These are phyloP conservation scores for Populus tomentosa DNA, from an alignment of 441 rosid genomes.

Conservation along the genomic window DNA sequence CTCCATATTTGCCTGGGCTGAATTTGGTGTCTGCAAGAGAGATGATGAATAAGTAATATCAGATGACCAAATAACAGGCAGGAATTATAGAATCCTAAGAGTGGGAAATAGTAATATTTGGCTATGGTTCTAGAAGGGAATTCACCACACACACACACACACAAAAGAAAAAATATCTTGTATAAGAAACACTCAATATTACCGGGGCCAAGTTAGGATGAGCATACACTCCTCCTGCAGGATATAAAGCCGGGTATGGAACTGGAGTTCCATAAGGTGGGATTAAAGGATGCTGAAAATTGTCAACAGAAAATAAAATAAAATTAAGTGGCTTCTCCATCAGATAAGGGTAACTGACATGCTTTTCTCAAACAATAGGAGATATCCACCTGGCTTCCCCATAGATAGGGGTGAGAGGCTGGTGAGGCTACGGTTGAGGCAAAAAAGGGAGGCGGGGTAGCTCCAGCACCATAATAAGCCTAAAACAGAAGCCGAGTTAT, in stretches of 20 bases:
- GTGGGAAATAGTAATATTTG: no score
- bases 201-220: conserved; percentile 85
- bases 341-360: neutral
- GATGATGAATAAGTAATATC: no score
- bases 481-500: conserved; percentile 32
- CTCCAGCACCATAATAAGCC: conserved; percentile 96
- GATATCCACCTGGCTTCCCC: conserved; percentile 84
- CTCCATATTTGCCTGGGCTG: no score
- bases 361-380: neutral
- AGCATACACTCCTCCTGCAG: conserved; percentile 85
- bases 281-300: conserved; percentile 80
- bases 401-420: conserved; percentile 79
- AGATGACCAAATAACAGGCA: no score
- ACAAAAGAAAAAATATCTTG: neutral
- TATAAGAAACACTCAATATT: conserved; percentile 12
- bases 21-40: no score
- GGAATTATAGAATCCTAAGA: no score
- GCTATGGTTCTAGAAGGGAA: no score
- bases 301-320: conserved; percentile 9
- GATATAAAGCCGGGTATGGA: conserved; percentile 88
- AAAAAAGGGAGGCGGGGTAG: conserved; percentile 76
- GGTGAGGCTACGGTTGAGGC: conserved; percentile 90
- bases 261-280: conserved; percentile 93
- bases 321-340: conserved; percentile 12
- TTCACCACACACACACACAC: no score